These are phyloP conservation scores for Thielaviopsis euricoi DNA, from an alignment of 2,329 filamentous ascomycete species.

Conservation along the genomic window DNA sequence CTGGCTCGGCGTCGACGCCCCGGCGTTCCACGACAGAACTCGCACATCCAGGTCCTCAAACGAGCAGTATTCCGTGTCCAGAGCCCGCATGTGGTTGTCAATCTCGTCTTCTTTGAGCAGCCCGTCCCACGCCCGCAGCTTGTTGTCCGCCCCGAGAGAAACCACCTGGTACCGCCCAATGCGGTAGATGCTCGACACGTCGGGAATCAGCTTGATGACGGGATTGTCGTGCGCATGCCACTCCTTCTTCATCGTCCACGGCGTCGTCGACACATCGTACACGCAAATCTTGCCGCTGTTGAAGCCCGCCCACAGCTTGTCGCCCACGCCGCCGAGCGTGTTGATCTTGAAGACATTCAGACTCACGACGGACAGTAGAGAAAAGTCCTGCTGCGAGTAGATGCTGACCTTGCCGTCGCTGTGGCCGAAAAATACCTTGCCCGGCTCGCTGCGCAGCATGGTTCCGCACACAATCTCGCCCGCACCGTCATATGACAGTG, in stretches of 20 bases:
- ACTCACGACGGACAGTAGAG: slow-evolving; percentile 64
- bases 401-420: slow-evolving; percentile 86
- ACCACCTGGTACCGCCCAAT: slow-evolving; percentile 71
- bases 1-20: slow-evolving; percentile 79
- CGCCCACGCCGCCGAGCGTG: slow-evolving; percentile 62
- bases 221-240: slow-evolving; percentile 84
- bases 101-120: slow-evolving; percentile 88
- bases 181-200: slow-evolving; percentile 70
- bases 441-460: slow-evolving; percentile 54
- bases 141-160: slow-evolving; percentile 74
- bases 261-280: slow-evolving; percentile 68
- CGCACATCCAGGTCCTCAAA: slow-evolving; percentile 69
- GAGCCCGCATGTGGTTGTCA: slow-evolving; percentile 73
- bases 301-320: slow-evolving; percentile 81
- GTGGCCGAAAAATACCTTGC: slow-evolving; percentile 79
- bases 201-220: slow-evolving; percentile 59
- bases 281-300: slow-evolving; percentile 89
- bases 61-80: slow-evolving; percentile 67
- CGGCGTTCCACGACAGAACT: slow-evolving; percentile 92
- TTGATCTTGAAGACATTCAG: slow-evolving; percentile 94
- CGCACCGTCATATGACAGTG: slow-evolving; percentile 53
- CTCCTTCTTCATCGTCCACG: slow-evolving; percentile 85
- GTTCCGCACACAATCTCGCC: slow-evolving; percentile 82
- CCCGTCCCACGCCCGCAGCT: slow-evolving; percentile 77
- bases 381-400: slow-evolving; percentile 65